Percentiles rank a stretch among this genome's conserved stretches.
These are phyloP conservation scores for Ceratocystis variospora DNA, from an alignment of 2,329 filamentous ascomycete species.

Conservation along the genomic window DNA sequence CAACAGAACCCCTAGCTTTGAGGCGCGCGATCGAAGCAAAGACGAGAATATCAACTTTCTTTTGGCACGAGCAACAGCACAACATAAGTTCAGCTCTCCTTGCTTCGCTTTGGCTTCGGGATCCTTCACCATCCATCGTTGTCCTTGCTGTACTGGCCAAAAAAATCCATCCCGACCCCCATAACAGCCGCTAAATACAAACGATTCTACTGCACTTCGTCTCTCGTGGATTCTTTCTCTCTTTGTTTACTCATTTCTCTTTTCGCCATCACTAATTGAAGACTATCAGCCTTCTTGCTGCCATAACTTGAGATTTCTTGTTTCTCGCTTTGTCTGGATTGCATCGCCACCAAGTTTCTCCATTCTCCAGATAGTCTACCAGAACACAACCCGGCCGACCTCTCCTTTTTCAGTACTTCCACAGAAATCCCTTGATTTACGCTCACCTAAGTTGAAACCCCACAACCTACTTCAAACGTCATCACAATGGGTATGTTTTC, in stretches of 20 bases:
- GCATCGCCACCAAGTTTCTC: background rate
- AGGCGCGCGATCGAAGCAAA: background rate
- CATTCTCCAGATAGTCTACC: background rate
- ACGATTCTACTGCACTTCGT: background rate
- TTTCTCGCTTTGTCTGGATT: background rate
- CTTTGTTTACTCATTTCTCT: background rate
- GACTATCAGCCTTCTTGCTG: background rate
- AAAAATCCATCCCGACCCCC: slow-evolving; percentile 2
- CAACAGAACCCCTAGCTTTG: background rate
- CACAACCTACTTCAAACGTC: background rate
- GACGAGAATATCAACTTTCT: too few species aligned
- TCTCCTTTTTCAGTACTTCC: background rate
- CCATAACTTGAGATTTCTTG: background rate
- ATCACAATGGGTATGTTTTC: slow-evolving; percentile 13
- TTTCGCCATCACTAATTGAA: background rate
- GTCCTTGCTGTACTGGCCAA: background rate
- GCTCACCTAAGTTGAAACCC: background rate
- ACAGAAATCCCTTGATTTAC: background rate
- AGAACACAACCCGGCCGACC: background rate
- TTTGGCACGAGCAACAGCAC: too few species aligned
- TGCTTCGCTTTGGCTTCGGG: background rate
- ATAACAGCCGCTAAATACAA: slow-evolving; percentile 1
- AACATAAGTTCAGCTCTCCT: too few species aligned
- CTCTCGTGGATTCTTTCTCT: background rate
- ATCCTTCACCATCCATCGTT: background rate